phyloP scores from a whole-genome alignment of 2,329 filamentous ascomycete species.

The Knufia petricola region DNA sequence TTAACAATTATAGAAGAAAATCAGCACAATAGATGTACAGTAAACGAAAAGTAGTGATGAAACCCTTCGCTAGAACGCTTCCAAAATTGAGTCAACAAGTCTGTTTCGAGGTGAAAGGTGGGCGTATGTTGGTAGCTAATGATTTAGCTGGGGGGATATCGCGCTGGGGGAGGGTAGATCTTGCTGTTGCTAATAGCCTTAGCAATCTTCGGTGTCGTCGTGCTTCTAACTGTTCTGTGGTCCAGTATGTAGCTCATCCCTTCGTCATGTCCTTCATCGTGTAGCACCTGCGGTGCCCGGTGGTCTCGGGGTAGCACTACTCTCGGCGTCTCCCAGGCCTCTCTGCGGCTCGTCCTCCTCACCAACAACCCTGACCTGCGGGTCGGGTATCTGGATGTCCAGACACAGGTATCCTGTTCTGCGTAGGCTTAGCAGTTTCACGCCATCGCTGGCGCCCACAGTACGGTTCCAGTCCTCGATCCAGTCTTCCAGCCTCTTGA shows the following conservation, averaged over 20 bases:
- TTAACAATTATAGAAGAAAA: no score
- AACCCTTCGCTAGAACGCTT: neutral
- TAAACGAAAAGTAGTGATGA: neutral
- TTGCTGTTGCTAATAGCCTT: no score
- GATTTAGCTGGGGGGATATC: neutral
- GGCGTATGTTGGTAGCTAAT: neutral
- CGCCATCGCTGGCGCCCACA: constrained; percentile 48
- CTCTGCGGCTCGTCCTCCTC: constrained; percentile 15
- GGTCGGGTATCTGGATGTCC: constrained; percentile 43
- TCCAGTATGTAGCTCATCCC: no score
- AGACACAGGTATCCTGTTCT: constrained; percentile 75
- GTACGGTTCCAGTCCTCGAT: constrained; percentile 79
- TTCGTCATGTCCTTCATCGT: neutral
- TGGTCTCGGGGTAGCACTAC: constrained; percentile 1
- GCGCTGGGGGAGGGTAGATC: neutral
- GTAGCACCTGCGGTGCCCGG: neutral
- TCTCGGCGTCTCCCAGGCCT: constrained; percentile 5
- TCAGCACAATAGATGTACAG: no score
- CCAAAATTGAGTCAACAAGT: neutral
- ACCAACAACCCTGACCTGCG: constrained; percentile 37
- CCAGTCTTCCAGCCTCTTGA: constrained; percentile 66
- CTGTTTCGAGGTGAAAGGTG: no score
- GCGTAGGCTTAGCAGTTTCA: constrained; percentile 67
- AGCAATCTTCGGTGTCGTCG: no score
- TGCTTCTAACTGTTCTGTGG: no score